Conservation (phyloP, 192 early-diverging fungal species). For the Gaertneriomyces sp. region DNA sequence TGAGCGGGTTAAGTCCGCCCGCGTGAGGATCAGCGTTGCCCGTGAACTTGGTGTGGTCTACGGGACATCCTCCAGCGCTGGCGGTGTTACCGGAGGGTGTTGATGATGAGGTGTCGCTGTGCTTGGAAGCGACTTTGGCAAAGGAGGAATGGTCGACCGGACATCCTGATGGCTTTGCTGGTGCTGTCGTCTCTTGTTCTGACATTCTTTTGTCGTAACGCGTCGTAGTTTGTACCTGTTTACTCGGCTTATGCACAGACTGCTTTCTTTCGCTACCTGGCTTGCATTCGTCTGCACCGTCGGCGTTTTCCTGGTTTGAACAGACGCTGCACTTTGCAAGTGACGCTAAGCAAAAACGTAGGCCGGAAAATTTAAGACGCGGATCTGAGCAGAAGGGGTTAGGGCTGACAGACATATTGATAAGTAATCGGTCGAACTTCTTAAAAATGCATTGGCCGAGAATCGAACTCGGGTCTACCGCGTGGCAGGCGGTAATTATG, state of each 20-base stretch:
- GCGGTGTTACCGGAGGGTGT: neutral
- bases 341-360: too few species aligned
- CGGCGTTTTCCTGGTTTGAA: too few species aligned
- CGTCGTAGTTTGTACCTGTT: too few species aligned
- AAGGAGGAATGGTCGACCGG: slow-evolving; percentile 22
- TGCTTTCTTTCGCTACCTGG: too few species aligned
- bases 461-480: slow-evolving; percentile 31
- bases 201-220: too few species aligned
- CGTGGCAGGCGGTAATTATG: slow-evolving; percentile 29
- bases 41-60: slow-evolving; percentile 41
- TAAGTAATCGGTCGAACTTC: too few species aligned
- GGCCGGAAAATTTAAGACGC: too few species aligned
- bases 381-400: too few species aligned
- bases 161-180: neutral
- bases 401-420: too few species aligned
- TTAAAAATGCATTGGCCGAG: slow-evolving; percentile 19
- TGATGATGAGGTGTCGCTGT: slow-evolving; percentile 3
- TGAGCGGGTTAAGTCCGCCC: slow-evolving; percentile 67
- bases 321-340: too few species aligned
- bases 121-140: slow-evolving; percentile 5
- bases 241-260: too few species aligned
- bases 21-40: slow-evolving; percentile 12
- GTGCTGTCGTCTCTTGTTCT: neutral
- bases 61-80: slow-evolving; percentile 45
- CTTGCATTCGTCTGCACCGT: too few species aligned